Evolutionary conservation across 2,329 filamentous ascomycete genomes (phyloP).

Genomic region (Ophiostoma sp.): DNA sequence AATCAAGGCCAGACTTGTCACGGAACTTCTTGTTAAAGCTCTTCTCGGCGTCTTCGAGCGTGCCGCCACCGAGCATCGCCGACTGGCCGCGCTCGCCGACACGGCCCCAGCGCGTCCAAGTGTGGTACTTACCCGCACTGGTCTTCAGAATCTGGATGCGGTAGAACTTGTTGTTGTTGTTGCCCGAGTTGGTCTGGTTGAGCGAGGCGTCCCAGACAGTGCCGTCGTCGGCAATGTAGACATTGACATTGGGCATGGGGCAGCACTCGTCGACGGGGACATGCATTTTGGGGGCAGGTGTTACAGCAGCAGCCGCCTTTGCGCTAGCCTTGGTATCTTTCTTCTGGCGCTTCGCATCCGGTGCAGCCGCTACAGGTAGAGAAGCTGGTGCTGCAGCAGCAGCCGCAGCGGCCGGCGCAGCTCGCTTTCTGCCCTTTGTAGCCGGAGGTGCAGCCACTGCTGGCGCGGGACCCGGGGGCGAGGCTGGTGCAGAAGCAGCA

Average conservation of each 20-base stretch:
- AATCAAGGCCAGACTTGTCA: slow-evolving; percentile 59
- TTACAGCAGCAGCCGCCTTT: not conserved
- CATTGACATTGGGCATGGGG: slow-evolving; percentile 44
- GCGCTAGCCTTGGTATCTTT: not conserved
- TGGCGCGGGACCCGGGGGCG: not conserved
- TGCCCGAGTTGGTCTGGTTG: slow-evolving; percentile 70
- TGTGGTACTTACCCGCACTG: slow-evolving; percentile 47
- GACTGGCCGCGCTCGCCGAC: slow-evolving; percentile 63
- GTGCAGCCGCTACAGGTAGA: slow-evolving; percentile 22
- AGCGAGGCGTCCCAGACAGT: slow-evolving; percentile 77
- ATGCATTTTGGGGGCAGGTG: slow-evolving; percentile 35
- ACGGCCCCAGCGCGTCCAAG: slow-evolving; percentile 80
- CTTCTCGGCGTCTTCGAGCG: slow-evolving; percentile 46
- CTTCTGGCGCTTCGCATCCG: slow-evolving; percentile 16
- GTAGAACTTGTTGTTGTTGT: slow-evolving; percentile 85
- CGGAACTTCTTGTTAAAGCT: slow-evolving; percentile 64
- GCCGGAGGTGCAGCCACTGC: not conserved
- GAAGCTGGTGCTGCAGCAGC: not conserved
- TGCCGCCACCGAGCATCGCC: slow-evolving; percentile 45
- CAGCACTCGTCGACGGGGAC: slow-evolving; percentile 55
- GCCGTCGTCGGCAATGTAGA: slow-evolving; percentile 66
- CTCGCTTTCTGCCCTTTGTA: slow-evolving; percentile 8
- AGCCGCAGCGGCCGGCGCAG: not conserved
- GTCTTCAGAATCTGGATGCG: slow-evolving; percentile 63
- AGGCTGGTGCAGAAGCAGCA: not conserved